Evolutionary conservation across 2,329 filamentous ascomycete genomes (phyloP).

Genomic region (Cercospora janseana): DNA sequence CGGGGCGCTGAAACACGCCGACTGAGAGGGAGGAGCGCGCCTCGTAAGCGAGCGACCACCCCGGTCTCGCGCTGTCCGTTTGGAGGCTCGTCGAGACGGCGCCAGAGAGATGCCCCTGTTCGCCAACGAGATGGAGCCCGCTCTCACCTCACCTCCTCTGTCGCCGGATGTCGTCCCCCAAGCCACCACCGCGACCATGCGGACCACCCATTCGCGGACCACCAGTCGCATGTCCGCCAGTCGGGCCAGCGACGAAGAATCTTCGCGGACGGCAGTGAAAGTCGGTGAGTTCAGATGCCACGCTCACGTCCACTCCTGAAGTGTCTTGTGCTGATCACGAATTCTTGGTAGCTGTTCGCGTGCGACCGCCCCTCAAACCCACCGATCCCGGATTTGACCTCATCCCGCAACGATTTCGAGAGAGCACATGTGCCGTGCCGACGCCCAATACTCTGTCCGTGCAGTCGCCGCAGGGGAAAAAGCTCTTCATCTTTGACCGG

Average conservation of each 20-base stretch:
- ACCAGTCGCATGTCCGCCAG: constrained; percentile 23
- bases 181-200: constrained; percentile 6
- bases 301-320: background rate
- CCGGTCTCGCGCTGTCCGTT: constrained; percentile 6
- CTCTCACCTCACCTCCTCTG: constrained; percentile 6
- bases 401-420: constrained; percentile 92
- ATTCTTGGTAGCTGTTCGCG: constrained; percentile 71
- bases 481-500: constrained; percentile 94
- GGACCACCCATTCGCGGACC: constrained; percentile 19
- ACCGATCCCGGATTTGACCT: constrained; percentile 90
- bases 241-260: constrained; percentile 26
- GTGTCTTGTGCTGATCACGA: constrained; percentile 16
- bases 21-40: constrained; percentile 2
- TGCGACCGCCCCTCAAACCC: constrained; percentile 79
- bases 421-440: constrained; percentile 85
- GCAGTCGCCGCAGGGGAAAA: constrained; percentile 86
- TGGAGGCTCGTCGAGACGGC: constrained; percentile 7
- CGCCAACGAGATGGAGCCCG: constrained; percentile 5
- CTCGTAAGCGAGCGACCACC: constrained; percentile 6
- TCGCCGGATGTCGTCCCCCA: constrained; percentile 7
- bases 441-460: constrained; percentile 82
- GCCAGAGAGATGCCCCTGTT: constrained; percentile 7
- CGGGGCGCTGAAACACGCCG: constrained; percentile 9
- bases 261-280: constrained; percentile 26
- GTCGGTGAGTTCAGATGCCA: constrained; percentile 22